These are phyloP conservation scores for Colletotrichum sp. DNA, from an alignment of 2,329 filamentous ascomycete species.

Conservation along the genomic window DNA sequence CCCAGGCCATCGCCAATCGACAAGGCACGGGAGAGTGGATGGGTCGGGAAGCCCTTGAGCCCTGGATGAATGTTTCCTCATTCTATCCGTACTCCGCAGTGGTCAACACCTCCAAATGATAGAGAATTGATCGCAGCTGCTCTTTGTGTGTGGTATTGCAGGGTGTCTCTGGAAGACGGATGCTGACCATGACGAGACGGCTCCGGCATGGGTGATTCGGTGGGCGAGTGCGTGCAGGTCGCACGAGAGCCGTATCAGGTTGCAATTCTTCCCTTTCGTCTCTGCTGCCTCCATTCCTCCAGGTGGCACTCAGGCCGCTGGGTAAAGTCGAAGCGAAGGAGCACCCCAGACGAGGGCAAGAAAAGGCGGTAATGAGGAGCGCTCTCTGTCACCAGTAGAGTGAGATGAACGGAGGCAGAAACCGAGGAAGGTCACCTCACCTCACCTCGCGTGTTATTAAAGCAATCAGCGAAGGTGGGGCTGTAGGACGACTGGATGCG, in stretches of 20 bases:
- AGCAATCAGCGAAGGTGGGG: constrained; percentile 14
- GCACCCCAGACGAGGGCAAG: background rate
- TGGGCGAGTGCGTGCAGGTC: background rate
- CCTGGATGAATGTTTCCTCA: background rate
- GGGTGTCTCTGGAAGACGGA: background rate
- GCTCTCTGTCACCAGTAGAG: background rate
- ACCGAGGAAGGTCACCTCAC: background rate
- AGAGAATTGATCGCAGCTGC: background rate
- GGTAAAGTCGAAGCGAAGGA: background rate
- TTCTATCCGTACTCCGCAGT: background rate
- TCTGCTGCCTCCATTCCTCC: background rate
- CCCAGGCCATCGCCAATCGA: background rate
- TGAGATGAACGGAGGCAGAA: background rate
- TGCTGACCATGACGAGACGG: background rate
- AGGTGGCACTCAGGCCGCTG: background rate
- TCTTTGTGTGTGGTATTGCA: background rate
- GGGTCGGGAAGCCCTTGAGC: background rate
- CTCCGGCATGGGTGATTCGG: background rate
- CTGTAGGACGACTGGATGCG: background rate
- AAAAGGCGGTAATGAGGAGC: constrained; percentile 7
- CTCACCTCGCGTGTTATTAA: constrained; percentile 5
- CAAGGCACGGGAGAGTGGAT: background rate
- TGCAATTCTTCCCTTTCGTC: background rate
- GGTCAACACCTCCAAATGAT: background rate
- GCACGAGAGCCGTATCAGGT: background rate